Evolutionary conservation across 2,329 filamentous ascomycete species (phyloP), one percentile per base, ranked within the genome.

Genomic region (Epicoccum sorghinum): DNA sequence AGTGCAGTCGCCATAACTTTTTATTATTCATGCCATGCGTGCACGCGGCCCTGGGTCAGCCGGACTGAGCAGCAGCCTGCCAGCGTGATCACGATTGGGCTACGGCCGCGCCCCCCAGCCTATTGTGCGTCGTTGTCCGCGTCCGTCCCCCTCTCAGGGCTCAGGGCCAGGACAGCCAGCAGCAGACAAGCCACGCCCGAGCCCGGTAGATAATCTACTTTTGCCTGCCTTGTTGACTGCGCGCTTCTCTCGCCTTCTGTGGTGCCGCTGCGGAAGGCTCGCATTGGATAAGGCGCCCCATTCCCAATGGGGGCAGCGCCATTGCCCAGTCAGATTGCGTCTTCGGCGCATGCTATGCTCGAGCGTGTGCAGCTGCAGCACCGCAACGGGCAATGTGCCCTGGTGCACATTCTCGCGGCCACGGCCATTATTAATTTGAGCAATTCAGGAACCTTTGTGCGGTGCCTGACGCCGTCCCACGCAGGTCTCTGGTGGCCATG

Each of bases 401-500:
- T 22, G 22, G 13, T 36, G 47, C 47, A 44, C 41, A 44, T 33
- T 53, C 44, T 39, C 10, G 42, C 39, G 29, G 27, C 13, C 23
- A 40, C 10, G 5, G 4, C 7, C 9, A n/a, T 8, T 8, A n/a
- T 8, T 8, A 48, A 48, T 14, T 44, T 52, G 13, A 18, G 33
- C 12, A 54, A 41, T 55, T 39, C 61, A 47, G 45, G 35, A 60
- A 49, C 33, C 42, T 62, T 59, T 64, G 55, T 64, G 65, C 55
- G 47, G 65, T 65, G 57, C 65, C 65, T 65, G 65, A 60, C 65
- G 55, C 61, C 47, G 38, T 51, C 46, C 35, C 51, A 57, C 48
- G 55, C 55, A 46, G 39, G 46, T 45, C 40, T 29, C 54, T 51
- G 50, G 61, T 59, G 48, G 52, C 38, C 32, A 48, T 42, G 33